phyloP scores from a whole-genome alignment of 2,329 filamentous ascomycete species.

The Aureobasidium sp. region DNA sequence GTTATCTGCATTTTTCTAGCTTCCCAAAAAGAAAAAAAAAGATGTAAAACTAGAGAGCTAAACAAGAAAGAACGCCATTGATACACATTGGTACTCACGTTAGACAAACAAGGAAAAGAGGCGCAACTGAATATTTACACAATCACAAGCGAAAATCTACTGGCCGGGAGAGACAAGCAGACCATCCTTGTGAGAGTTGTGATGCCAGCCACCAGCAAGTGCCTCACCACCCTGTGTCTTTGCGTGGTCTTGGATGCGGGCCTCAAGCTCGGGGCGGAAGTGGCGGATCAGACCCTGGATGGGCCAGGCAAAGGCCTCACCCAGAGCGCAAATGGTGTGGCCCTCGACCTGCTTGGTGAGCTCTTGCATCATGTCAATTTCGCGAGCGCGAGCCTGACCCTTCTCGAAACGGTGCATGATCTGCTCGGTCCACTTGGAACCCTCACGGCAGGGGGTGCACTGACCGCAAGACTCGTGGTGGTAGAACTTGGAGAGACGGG shows the following conservation, averaged over 20 bases:
- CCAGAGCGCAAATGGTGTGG: constrained; percentile 95
- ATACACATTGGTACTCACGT: constrained; percentile 1
- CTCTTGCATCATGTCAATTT: constrained; percentile 99
- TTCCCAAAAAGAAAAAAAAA: constrained; percentile 1
- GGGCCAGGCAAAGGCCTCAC: constrained; percentile 97
- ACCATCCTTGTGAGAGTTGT: constrained; percentile 66
- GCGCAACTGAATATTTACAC: constrained; percentile 10
- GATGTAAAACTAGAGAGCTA: background rate
- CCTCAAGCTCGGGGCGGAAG: constrained; percentile 93
- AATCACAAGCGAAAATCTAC: constrained; percentile 41
- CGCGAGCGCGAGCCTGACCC: constrained; percentile 76
- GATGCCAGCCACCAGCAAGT: constrained; percentile 81
- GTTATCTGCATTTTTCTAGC: background rate
- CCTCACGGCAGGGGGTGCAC: constrained; percentile 98
- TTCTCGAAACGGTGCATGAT: constrained; percentile 97
- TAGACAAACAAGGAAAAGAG: background rate
- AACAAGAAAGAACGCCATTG: constrained; percentile 7
- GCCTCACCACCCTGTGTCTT: constrained; percentile 63
- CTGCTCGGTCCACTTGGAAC: constrained; percentile 97
- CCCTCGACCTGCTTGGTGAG: constrained; percentile 99
- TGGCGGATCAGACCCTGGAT: constrained; percentile 97
- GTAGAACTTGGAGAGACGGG: constrained; percentile 91
- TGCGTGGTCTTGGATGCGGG: constrained; percentile 74
- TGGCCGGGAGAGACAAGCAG: constrained; percentile 83
- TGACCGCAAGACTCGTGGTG: constrained; percentile 97